Conservation (phyloP, 2,329 filamentous ascomycete species). For the Teratosphaeriaceae sp. region DNA sequence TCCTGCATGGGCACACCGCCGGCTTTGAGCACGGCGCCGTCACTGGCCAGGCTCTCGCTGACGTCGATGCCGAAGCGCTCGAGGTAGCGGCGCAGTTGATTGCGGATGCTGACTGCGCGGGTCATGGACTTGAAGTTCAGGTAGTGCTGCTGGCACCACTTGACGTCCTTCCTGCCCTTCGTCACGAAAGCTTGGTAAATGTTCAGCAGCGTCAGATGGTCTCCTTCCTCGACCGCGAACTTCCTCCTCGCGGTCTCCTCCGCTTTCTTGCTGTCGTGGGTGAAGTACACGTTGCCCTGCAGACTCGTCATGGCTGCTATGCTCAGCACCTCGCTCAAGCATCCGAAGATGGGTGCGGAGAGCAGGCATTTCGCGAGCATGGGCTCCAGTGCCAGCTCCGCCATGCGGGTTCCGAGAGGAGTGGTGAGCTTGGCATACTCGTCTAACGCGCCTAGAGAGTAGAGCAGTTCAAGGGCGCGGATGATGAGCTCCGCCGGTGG, state of each 20-base stretch:
- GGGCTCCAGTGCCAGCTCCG: slow-evolving; percentile 84
- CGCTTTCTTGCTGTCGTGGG: slow-evolving; percentile 67
- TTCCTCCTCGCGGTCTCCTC: slow-evolving; percentile 69
- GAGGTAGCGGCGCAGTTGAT: slow-evolving; percentile 78
- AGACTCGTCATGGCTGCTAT: slow-evolving; percentile 93
- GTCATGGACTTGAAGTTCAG: slow-evolving; percentile 81
- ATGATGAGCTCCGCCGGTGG: slow-evolving; percentile 80
- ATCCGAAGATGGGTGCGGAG: slow-evolving; percentile 65
- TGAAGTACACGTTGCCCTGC: slow-evolving; percentile 75
- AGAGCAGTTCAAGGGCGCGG: slow-evolving; percentile 81
- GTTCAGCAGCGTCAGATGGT: slow-evolving; percentile 87
- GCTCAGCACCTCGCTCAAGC: slow-evolving; percentile 76
- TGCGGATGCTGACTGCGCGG: slow-evolving; percentile 76
- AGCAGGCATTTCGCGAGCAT: slow-evolving; percentile 93
- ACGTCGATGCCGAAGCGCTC: slow-evolving; percentile 73
- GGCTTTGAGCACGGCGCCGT: slow-evolving; percentile 27
- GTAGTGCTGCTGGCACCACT: slow-evolving; percentile 81
- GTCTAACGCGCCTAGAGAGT: slow-evolving; percentile 78
- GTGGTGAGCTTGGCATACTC: slow-evolving; percentile 84
- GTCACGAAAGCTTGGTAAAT: slow-evolving; percentile 86
- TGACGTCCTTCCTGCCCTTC: slow-evolving; percentile 71
- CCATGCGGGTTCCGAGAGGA: slow-evolving; percentile 85
- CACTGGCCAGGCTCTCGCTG: slow-evolving; percentile 53
- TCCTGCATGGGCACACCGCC: slow-evolving; percentile 51
- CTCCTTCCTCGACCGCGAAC: slow-evolving; percentile 89